A percentile compares a stretch with the other conserved stretches of the same genome.
Evolutionary conservation across 805 yeast species (phyloP).

Genomic region (Monosporozyma siamensis): DNA sequence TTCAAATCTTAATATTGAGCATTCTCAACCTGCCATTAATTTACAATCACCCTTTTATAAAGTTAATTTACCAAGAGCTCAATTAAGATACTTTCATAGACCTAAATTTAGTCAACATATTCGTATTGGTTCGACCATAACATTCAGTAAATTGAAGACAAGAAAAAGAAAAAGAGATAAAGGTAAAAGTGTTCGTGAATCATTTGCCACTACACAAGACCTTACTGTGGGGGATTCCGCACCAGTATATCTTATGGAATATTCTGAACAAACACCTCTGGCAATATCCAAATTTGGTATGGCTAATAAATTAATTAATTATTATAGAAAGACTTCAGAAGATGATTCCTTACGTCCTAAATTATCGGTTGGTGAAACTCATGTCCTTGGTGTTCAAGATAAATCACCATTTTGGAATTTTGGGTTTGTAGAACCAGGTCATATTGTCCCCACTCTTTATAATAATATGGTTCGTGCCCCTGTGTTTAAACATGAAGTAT

Average conservation of each 20-base stretch:
- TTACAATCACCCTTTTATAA: slow-evolving; percentile 87
- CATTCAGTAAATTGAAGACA: slow-evolving; percentile 61
- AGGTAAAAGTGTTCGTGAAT: slow-evolving; percentile 69
- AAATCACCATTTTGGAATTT: slow-evolving; percentile 97
- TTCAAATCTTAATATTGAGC: slow-evolving; percentile 85
- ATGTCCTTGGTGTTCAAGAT: slow-evolving; percentile 92
- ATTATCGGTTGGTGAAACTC: slow-evolving; percentile 84
- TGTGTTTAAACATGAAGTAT: slow-evolving; percentile 73
- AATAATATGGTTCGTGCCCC: slow-evolving; percentile 92
- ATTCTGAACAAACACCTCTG: slow-evolving; percentile 80
- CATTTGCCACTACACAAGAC: slow-evolving; percentile 63
- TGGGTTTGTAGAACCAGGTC: slow-evolving; percentile 93
- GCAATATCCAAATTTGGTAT: slow-evolving; percentile 85
- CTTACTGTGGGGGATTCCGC: slow-evolving; percentile 79
- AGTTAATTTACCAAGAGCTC: slow-evolving; percentile 58
- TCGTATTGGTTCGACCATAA: slow-evolving; percentile 68
- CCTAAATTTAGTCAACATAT: slow-evolving; percentile 51
- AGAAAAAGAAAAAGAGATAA: slow-evolving; percentile 86
- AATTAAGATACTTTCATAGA: slow-evolving; percentile 72
- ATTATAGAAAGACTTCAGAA: slow-evolving; percentile 74
- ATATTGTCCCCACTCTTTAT: slow-evolving; percentile 85
- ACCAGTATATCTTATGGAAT: slow-evolving; percentile 69
- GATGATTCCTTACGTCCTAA: slow-evolving; percentile 85
- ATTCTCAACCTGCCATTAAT: slow-evolving; percentile 76
- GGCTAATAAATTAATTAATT: slow-evolving; percentile 90